phyloP scores from a whole-genome alignment of 371 early-diverging fungal genomes.

The Mucor saturninus region DNA sequence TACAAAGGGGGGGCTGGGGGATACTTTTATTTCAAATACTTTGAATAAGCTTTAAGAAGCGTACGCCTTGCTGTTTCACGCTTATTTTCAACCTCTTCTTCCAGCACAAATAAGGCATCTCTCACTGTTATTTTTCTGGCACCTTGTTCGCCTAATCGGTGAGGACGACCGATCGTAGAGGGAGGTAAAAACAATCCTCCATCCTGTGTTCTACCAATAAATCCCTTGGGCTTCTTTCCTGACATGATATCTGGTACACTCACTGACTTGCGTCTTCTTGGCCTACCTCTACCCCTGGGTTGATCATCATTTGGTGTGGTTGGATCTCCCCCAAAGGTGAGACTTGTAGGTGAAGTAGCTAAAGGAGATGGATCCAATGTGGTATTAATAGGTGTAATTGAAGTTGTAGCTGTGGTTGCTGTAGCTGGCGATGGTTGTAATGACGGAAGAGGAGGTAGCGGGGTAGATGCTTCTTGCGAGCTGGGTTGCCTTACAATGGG shows the following conservation, averaged over 20 bases:
- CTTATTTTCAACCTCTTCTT: constrained; percentile 68
- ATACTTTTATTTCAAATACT: constrained; percentile 47
- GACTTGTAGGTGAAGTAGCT: constrained; percentile 16
- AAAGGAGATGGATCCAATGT: background rate
- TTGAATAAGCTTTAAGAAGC: constrained; percentile 64
- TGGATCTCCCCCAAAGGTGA: background rate
- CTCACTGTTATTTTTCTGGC: constrained; percentile 66
- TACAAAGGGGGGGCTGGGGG: no score
- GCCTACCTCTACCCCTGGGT: constrained; percentile 51
- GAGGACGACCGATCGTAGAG: constrained; percentile 26
- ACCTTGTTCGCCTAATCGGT: constrained; percentile 46
- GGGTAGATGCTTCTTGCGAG: constrained; percentile 3
- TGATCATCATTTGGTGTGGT: constrained; percentile 26
- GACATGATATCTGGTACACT: constrained; percentile 20
- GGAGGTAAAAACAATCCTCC: constrained; percentile 16
- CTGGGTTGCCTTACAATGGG: constrained; percentile 11
- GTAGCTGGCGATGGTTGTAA: no score
- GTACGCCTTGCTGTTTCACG: constrained; percentile 54
- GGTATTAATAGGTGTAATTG: constrained; percentile 4
- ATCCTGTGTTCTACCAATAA: background rate
- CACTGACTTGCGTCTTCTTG: constrained; percentile 31
- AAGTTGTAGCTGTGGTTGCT: no score
- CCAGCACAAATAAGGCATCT: constrained; percentile 75
- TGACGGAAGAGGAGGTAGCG: constrained; percentile 6
- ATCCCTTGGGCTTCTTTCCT: constrained; percentile 21